Evolutionary conservation across 441 rosid species (phyloP).

Genomic region (Bruguiera hainesii): DNA sequence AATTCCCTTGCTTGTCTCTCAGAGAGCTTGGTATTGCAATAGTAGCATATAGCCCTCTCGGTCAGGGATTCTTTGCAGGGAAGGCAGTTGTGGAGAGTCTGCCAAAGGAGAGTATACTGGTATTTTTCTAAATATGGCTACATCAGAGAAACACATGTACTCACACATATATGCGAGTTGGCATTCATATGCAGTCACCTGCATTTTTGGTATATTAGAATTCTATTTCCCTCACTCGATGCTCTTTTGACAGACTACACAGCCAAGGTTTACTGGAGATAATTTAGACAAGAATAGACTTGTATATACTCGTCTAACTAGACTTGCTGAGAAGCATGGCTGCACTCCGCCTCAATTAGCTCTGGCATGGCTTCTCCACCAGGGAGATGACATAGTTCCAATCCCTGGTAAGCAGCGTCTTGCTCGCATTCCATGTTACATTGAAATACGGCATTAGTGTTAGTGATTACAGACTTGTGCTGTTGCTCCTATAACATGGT

Average conservation of each 20-base stretch:
- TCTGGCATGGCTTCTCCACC: slow-evolving; percentile 53
- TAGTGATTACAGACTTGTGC: too few relatives aligned
- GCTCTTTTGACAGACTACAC: slow-evolving; percentile 1
- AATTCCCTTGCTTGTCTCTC: background rate
- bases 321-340: slow-evolving; percentile 35
- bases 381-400: slow-evolving; percentile 48
- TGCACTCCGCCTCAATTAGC: slow-evolving; percentile 52
- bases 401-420: slow-evolving; percentile 39
- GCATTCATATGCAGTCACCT: too few relatives aligned
- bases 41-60: slow-evolving; percentile 50
- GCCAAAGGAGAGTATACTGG: slow-evolving; percentile 31
- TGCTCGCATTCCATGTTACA: too few relatives aligned
- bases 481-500: too few relatives aligned
- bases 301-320: slow-evolving; percentile 25
- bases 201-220: too few relatives aligned
- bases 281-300: slow-evolving; percentile 47
- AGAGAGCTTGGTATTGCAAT: slow-evolving; percentile 50
- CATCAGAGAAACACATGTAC: too few relatives aligned
- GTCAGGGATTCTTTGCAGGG: slow-evolving; percentile 51
- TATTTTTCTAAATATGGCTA: slow-evolving; percentile 5
- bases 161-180: too few relatives aligned
- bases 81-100: slow-evolving; percentile 38
- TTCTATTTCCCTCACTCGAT: background rate
- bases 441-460: too few relatives aligned
- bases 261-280: slow-evolving; percentile 44